Evolutionary conservation across 164 flowering plant genomes (phyloP).

Genomic region (Liriodendron chinense): DNA sequence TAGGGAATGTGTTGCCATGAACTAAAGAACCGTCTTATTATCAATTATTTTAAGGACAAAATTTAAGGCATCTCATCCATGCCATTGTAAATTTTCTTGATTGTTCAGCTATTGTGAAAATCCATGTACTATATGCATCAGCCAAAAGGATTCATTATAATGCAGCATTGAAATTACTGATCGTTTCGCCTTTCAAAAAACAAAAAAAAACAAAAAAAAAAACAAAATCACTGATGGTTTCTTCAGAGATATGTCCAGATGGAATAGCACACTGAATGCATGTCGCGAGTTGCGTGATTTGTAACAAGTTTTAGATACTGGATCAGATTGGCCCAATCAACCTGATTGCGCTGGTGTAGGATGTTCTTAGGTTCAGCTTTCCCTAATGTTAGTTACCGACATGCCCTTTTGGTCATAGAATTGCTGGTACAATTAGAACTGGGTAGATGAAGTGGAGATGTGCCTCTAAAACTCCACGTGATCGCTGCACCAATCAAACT

Average conservation of each 20-base stretch:
- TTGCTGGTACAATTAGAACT: too few relatives aligned
- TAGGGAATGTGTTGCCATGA: slow-evolving; percentile 2
- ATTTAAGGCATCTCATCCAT: background rate
- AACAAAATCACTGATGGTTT: too few relatives aligned
- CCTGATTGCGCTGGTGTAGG: background rate
- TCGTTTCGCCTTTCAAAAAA: too few relatives aligned
- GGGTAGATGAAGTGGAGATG: too few relatives aligned
- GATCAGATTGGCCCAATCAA: background rate
- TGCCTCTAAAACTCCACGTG: too few relatives aligned
- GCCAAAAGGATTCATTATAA: too few relatives aligned
- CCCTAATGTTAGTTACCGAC: background rate
- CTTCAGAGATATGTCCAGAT: too few relatives aligned
- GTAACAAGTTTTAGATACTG: background rate
- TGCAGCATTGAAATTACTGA: too few relatives aligned
- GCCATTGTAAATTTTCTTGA: background rate
- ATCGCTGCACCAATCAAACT: too few relatives aligned
- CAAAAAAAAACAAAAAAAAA: too few relatives aligned
- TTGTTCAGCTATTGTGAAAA: background rate
- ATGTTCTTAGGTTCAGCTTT: background rate
- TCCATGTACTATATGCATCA: background rate
- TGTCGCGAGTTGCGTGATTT: background rate
- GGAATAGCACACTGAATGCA: too few relatives aligned
- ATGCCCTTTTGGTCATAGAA: background rate
- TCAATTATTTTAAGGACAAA: background rate
- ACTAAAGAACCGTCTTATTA: background rate